Evolutionary conservation across 176 grass and related monocot genomes (phyloP), one percentile per base, ranked within the genome.

Genomic region (Elaeis guineensis): DNA sequence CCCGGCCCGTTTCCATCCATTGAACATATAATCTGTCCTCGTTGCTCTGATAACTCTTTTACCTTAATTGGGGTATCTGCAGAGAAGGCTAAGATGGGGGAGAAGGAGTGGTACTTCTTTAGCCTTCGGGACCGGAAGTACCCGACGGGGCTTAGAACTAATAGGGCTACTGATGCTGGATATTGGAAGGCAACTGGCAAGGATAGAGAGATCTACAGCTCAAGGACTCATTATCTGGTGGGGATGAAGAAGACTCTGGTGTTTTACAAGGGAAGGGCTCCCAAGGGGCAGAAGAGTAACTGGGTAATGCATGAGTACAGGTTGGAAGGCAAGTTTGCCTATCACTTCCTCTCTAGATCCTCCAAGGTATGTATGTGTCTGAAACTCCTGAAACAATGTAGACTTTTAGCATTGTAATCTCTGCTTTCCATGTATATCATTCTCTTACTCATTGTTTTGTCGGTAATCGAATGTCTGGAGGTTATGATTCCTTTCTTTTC

Each of bases 101-200:
- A 98, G 63, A 89, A 86, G 78, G 93, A 98, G 57, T 98, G 93
- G 93, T 98, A 92, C 73, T 98, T 98, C 76, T 98, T 82, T 62
- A 89, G 84, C 69, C 84, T 98, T n/a, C 78, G 93, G 49, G 93
- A 98, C 77, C 84, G 93, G 50, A 98, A 98, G 70, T 98, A 98
- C 66, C 93, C 93, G 6, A 98, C 93, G 9, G 93, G 93, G 1
- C 79, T 98, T 21, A 75, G 93, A 61, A 98, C 93, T 39, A 98
- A 98, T 78, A 75, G 92, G 49, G 93, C 93, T 5, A 98, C 93
- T 0, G 76, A 69, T 2, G 83, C 87, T 0, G 93, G 93, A 0
- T 98, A 98, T 73, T 98, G 93, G 93, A 98, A 98, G 84, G 93
- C 93, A 11, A 98, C 93, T 0, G 93, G 93, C n/a, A 98, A 98